phyloP scores from a whole-genome alignment of 2,329 filamentous ascomycete genomes.

The Elsinoe ampelina region DNA sequence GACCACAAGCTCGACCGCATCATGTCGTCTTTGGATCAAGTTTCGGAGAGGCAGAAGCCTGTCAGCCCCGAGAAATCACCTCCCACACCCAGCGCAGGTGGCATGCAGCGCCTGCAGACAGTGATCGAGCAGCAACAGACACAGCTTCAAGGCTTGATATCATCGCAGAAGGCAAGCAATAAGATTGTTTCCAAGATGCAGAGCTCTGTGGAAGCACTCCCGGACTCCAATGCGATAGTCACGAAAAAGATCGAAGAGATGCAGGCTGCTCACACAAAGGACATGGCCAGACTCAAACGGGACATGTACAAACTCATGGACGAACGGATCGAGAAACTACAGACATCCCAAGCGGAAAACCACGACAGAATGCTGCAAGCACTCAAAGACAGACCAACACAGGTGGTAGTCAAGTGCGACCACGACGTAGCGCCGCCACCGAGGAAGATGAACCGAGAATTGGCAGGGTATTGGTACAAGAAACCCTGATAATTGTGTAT shows the following conservation, averaged over 20 bases:
- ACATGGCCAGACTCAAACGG: conserved; percentile 5
- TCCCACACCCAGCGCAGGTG: conserved; percentile 12
- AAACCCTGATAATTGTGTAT: not conserved
- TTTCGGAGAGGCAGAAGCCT: not conserved
- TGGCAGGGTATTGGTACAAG: conserved; percentile 17
- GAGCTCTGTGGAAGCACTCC: not conserved
- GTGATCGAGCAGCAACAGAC: conserved; percentile 16
- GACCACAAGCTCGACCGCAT: conserved; percentile 9
- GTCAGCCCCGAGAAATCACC: not conserved
- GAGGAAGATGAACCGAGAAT: conserved; percentile 14
- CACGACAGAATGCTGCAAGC: conserved; percentile 9
- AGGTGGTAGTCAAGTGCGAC: conserved; percentile 10
- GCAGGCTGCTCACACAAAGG: conserved; percentile 11
- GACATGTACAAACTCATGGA: conserved; percentile 11
- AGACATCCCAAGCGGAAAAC: not conserved
- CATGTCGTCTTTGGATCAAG: conserved; percentile 6
- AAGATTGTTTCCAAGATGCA: conserved; percentile 12
- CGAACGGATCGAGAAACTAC: not conserved
- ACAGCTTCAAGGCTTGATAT: conserved; percentile 7
- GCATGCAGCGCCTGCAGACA: conserved; percentile 15
- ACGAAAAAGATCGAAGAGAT: conserved; percentile 10
- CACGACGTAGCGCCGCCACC: conserved; percentile 17
- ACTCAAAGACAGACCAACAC: not conserved
- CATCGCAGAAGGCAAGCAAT: conserved; percentile 11
- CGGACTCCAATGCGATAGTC: not conserved